These are phyloP conservation scores for Rhodotorula sp. DNA, from an alignment of 1,284 basidiomycete genomes.

Conservation along the genomic window DNA sequence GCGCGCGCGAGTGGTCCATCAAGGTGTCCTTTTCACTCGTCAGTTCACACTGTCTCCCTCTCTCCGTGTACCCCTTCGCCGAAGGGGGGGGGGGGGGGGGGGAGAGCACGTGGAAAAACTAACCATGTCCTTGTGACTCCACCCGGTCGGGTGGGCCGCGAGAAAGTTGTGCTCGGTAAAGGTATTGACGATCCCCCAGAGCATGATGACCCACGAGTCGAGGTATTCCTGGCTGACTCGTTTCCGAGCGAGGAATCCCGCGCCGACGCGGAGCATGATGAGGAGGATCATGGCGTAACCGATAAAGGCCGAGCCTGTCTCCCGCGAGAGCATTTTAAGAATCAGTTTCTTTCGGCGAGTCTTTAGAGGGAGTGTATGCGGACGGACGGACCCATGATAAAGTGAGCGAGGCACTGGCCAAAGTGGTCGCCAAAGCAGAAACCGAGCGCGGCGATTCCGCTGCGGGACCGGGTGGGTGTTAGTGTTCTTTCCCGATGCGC, in stretches of 20 bases:
- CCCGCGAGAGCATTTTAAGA: no score
- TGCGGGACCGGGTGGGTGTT: not conserved
- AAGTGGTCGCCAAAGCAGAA: constrained; percentile 69
- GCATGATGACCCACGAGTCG: constrained; percentile 69
- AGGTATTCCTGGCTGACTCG: constrained; percentile 73
- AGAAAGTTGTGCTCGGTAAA: constrained; percentile 67
- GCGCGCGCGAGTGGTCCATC: no score
- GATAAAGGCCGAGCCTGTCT: constrained; percentile 52
- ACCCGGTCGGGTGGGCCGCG: constrained; percentile 13
- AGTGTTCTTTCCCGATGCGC: constrained; percentile 33
- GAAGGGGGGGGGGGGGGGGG: no score
- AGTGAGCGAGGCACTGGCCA: constrained; percentile 62
- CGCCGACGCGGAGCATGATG: constrained; percentile 76
- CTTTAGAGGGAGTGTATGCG: not conserved
- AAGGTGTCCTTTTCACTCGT: no score
- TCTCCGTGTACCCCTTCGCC: not conserved
- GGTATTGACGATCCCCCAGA: constrained; percentile 67
- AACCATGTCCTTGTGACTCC: constrained; percentile 38
- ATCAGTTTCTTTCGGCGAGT: not conserved
- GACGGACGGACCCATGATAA: constrained; percentile 64
- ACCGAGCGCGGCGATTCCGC: constrained; percentile 64
- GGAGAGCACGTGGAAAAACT: not conserved
- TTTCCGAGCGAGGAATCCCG: constrained; percentile 67
- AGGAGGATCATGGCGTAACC: constrained; percentile 82
- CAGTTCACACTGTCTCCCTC: not conserved